These are phyloP conservation scores for Tephrocybe sp. DNA, from an alignment of 768 basidiomycete species.

Conservation along the genomic window DNA sequence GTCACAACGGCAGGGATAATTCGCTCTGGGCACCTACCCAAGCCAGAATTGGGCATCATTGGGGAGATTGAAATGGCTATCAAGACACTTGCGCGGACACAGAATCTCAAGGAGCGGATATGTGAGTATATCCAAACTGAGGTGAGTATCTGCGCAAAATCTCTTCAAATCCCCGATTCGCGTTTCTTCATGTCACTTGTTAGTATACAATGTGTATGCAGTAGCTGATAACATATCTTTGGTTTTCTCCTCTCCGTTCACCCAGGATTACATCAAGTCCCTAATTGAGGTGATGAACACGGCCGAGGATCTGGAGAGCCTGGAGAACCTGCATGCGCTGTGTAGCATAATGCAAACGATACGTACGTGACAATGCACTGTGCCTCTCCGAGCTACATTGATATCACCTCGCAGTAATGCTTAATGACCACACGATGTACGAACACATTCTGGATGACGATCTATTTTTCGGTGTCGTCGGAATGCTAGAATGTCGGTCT, in stretches of 20 bases:
- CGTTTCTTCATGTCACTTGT: conserved; percentile 14
- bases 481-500: conserved; percentile 92
- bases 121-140: conserved; percentile 87
- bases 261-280: conserved; percentile 83
- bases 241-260: conserved; percentile 19
- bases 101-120: conserved; percentile 75
- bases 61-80: conserved; percentile 78
- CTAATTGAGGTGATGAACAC: conserved; percentile 82
- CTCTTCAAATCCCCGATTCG: conserved; percentile 8
- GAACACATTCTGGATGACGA: conserved; percentile 95
- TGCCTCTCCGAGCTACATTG: not conserved
- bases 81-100: conserved; percentile 72
- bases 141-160: conserved; percentile 46
- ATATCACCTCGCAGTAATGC: conserved; percentile 60
- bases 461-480: conserved; percentile 88
- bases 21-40: conserved; percentile 71
- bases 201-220: conserved; percentile 17
- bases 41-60: conserved; percentile 76
- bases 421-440: conserved; percentile 93
- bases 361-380: conserved; percentile 43
- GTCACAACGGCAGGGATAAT: conserved; percentile 65
- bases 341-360: conserved; percentile 95
- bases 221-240: conserved; percentile 28
- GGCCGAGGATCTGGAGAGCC: conserved; percentile 91
- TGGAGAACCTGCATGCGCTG: conserved; percentile 88